Base-by-base conservation (phyloP, 2,329 filamentous ascomycete genomes). In the Monosporascus sp. region DNA sequence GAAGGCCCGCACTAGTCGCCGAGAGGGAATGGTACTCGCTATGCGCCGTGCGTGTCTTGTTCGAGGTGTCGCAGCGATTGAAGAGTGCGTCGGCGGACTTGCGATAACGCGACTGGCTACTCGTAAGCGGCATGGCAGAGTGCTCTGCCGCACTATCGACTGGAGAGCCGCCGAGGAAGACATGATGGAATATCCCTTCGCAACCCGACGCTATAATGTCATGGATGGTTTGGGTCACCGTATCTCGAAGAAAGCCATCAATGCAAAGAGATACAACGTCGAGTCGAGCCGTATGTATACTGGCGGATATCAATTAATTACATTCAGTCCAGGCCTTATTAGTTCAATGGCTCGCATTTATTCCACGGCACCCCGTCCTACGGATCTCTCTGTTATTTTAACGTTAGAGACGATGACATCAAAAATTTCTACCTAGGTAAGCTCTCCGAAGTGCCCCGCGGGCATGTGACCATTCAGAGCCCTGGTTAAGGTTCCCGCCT, bases 1-100 rank as follows among this genome's bases (percentile, higher is more conserved):
- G 51, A 77, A 76, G 15, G 62, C 51, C 22, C 74, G 67, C 27
- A 54, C 15, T 37, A 57, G 50, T 17, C 47, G 50, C 46, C 53
- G 55, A 36, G 57, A n/a, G 24, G 42, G 38, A 53, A 52, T 52
- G 17, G 55, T 44, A 17, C 53, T 48, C 39, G 51, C 38, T 9
- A 59, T 39, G 15, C 59, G 41, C 38, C 54, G 47, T 49, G 47
- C 49, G 53, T 54, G 55, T 50, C 49, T 54, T 51, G 49, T 54
- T 55, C 56, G 59, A 37, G 55, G 42, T 37, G 49, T 38, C 27
- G 53, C 48, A 44, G 49, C 44, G 6, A 53, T 51, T 3, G 61
- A 63, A 49, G 63, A 59, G 51, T 58, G 65, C 3, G 61, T 60
- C 17, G 60, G n/a, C 15, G 22, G 11, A 24, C 25, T 58, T 53